Evolutionary conservation across 2,329 filamentous ascomycete species (phyloP), one percentile per base, ranked within the genome.

Genomic region (Aureobasidium leucospermi): DNA sequence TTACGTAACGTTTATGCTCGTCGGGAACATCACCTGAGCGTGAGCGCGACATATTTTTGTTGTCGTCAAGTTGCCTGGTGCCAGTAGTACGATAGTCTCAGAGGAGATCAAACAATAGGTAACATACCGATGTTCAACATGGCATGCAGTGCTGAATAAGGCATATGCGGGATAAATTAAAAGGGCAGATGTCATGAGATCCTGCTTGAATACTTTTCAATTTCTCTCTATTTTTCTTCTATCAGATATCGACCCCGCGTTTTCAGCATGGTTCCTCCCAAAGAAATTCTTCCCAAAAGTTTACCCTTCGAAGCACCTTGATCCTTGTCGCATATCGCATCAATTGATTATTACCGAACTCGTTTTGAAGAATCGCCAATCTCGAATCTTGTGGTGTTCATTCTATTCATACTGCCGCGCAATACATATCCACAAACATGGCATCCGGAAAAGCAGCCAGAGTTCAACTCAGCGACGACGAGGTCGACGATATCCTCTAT

Each of bases 401-500:
- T 23, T 4, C 23, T 3, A 23, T 23, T 23, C 23, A 36, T 5
- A 36, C 8, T 9, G 2, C 13, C 23, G 10, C 45, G 13, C 45
- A 48, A n/a, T 3, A 5, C 6, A 48, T 15, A 34, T 6, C 45
- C 13, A 32, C 45, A 28, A 59, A 36, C 28, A 59, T 59, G 56
- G 45, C 56, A 29, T 59, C 56, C 23, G 55, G 55, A 58, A 58
- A 58, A 48, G 55, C 57, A 59, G 41, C 57, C 38, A 46, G 38
- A 31, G 34, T 49, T 1, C 43, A 61, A 29, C 59, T 61, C 38
- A 49, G 39, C 32, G 59, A 43, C 38, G 92, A 96, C 57, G 84
- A 91, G 73, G 87, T 95, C 68, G 92, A 96, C 72, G 93, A 97
- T 74, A 82, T 97, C 65, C 83, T 97, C 65, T 96, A 96, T 77